Evolutionary conservation across 306 rosid species (phyloP), one percentile per base, ranked within the genome.

Genomic region (Fragaria vesca): DNA sequence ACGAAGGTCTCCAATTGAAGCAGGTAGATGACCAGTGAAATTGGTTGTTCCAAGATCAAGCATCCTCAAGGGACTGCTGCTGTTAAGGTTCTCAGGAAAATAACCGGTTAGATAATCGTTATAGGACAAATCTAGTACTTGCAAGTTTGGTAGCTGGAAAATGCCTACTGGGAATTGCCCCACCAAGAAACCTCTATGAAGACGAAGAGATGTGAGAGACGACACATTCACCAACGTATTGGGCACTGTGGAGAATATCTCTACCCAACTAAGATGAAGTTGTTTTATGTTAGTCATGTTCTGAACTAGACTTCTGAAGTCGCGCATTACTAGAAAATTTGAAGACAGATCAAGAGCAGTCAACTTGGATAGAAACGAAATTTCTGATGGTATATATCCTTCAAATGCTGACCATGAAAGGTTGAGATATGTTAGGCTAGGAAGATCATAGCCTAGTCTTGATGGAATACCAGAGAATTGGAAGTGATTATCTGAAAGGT

Each of bases 1-100:
- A 26, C 47, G 66, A 9, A 84, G 80, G 4, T 77, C 51, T 12
- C 47, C 85, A 2, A 80, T 34, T 45, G 88, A 84, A 81, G 57
- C 11, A 2, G 88, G 89, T 30, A 85, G 18, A 2, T 75, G 6
- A 11, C 87, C 88, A 40, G 46, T 30, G 65, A 85, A 85, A 47
- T 54, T 71, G 8, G 85, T 85, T 13, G 0, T 0, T 0, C 2
- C 16, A 42, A 85, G 10, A 0, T 2, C 70, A 86, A 74, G 38
- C 4, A 0, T 0, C 30, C 3, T 8, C 11, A 88, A 38, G 52
- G 65, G 70, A 75, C 77, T 20, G 1, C 40, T 78, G 0, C 65
- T 57, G 42, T 57, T 76, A 52, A 85, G 78, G 38, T 78, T 78
- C 7, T 78, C 79, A 7, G 89, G 90, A 20, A 89, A 68, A 21